Evolutionary conservation across 495 filamentous ascomycete species (phyloP), one percentile per base, ranked within the genome.

Genomic region (Articulospora tetracladia): DNA sequence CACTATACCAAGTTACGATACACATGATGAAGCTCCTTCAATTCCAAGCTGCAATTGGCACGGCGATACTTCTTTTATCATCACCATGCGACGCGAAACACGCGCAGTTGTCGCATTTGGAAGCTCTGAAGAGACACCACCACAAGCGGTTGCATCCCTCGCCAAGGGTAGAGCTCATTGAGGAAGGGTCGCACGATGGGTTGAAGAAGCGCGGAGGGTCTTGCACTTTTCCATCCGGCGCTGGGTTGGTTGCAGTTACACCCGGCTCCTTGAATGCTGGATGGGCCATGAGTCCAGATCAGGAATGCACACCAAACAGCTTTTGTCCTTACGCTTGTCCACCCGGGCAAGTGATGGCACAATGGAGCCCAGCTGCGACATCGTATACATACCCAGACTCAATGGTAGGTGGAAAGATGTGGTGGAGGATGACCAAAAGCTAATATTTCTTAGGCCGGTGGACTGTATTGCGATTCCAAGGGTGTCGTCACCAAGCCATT

Each of bases 301-400:
- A 91, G 68, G 69, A 81, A 24, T 94, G 90, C 68, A 73, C 74
- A 48, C 80, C 87, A 6, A 87, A 84, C 17, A 83, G 74, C 58
- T 92, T 84, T 72, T 94, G 90, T 67, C 90, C 90, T 3, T 87
- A 90, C 60, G 90, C 90, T 41, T 94, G 90, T 61, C 86, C 85
- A 41, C 69, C 89, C 0, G 89, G 89, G 27, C 80, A 91, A 70
- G 80, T 93, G 15, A 90, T 86, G 74, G 83, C 84, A 64, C 90
- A 94, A 70, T 94, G 90, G 90, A 83, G 91, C 70, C 83, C 84
- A 7, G 72, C 83, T 24, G 82, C 83, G 30, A 89, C 86, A 8
- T 79, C 75, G 1, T 92, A 92, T 68, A 72, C 69, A 24, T 91
- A 86, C 63, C 87, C 88, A 1, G 67, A 81, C 65, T 92, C 89